Conservation (phyloP, 2,329 filamentous ascomycete species). For the Aspergillus spinulosporus region DNA sequence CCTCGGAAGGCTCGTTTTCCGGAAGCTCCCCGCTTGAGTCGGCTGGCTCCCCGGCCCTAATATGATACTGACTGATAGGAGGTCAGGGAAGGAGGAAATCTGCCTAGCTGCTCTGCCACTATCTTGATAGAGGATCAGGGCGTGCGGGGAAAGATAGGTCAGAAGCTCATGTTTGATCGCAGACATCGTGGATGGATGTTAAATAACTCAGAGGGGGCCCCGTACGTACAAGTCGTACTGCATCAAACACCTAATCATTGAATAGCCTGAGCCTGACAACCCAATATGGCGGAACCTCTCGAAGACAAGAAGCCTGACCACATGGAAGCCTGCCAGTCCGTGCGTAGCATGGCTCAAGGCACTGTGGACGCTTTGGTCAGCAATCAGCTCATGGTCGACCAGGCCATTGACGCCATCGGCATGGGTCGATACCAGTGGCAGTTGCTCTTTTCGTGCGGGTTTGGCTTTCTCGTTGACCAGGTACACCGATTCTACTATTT, state of each 20-base stretch:
- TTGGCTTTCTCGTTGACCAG: constrained; percentile 15
- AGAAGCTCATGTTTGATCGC: too few species aligned
- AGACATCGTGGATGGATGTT: too few species aligned
- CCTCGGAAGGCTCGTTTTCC: too few species aligned
- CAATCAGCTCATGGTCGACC: neutral
- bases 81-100: too few species aligned
- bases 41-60: constrained; percentile 29
- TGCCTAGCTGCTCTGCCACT: too few species aligned
- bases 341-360: neutral
- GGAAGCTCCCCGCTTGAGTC: neutral
- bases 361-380: neutral
- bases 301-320: neutral
- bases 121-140: too few species aligned
- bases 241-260: too few species aligned
- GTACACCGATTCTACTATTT: neutral
- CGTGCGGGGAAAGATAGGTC: too few species aligned
- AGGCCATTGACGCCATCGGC: constrained; percentile 13
- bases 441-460: constrained; percentile 9
- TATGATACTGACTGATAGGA: neutral
- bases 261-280: neutral
- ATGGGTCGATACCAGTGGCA: constrained; percentile 17
- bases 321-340: neutral
- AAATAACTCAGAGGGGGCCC: too few species aligned
- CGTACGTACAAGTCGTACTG: too few species aligned
- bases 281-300: neutral